These are phyloP conservation scores for Mycothermus thermophilus DNA, from an alignment of 495 filamentous ascomycete species.

Conservation along the genomic window DNA sequence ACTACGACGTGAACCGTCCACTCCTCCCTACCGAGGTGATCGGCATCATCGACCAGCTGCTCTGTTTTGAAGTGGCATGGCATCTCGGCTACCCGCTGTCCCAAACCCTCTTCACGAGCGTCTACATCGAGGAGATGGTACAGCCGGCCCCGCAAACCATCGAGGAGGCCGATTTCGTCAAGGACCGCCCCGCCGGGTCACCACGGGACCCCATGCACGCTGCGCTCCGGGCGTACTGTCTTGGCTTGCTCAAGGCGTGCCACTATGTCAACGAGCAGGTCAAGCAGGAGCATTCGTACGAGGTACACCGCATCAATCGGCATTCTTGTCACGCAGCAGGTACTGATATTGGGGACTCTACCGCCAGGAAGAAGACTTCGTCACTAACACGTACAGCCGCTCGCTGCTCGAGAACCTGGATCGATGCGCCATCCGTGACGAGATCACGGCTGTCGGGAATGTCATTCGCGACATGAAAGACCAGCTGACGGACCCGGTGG, in stretches of 20 bases:
- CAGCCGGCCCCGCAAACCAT: conserved; percentile 52
- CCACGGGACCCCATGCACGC: conserved; percentile 40
- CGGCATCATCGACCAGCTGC: conserved; percentile 86
- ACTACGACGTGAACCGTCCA: conserved; percentile 62
- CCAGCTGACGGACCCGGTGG: conserved; percentile 36
- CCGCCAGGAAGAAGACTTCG: conserved; percentile 88
- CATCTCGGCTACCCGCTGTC: conserved; percentile 87
- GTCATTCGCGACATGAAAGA: conserved; percentile 36
- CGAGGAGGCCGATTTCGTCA: conserved; percentile 55
- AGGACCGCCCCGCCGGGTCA: conserved; percentile 11
- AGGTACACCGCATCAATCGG: conserved; percentile 38
- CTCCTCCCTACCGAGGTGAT: conserved; percentile 68
- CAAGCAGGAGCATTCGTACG: conserved; percentile 67
- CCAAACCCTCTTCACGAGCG: conserved; percentile 86
- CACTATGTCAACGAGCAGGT: conserved; percentile 63
- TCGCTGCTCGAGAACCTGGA: conserved; percentile 54
- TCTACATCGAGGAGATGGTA: conserved; percentile 78
- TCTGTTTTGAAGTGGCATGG: conserved; percentile 95
- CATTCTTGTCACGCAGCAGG: not conserved
- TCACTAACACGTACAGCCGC: conserved; percentile 75
- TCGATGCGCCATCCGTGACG: conserved; percentile 37
- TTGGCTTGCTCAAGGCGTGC: conserved; percentile 73
- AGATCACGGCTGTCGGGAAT: conserved; percentile 45
- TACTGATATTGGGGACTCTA: conserved; percentile 9
- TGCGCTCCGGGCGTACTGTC: conserved; percentile 73